Percentiles rank a stretch among this genome's conserved stretches.
Conservation (phyloP, 1,139 yeast genomes). For the Hansenula lynferdii region DNA sequence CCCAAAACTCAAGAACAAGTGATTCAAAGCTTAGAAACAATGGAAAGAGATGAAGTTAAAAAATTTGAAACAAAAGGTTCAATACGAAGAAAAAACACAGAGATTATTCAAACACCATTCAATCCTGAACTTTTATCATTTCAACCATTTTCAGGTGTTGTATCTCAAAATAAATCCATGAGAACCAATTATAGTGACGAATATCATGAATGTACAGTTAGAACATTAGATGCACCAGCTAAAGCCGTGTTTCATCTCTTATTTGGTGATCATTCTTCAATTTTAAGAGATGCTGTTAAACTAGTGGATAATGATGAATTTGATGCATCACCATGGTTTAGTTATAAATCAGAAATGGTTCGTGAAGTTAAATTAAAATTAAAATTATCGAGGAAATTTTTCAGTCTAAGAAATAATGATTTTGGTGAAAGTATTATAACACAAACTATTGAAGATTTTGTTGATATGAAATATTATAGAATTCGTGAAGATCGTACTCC, state of each 20-base stretch:
- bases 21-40: conserved; percentile 18
- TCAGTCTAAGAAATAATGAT: conserved; percentile 13
- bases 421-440: conserved; percentile 26
- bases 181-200: conserved; percentile 19
- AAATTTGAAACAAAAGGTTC: conserved; percentile 5
- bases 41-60: conserved; percentile 28
- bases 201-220: conserved; percentile 9
- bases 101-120: not conserved
- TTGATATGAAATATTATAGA: conserved; percentile 58
- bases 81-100: not conserved
- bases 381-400: conserved; percentile 24
- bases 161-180: conserved; percentile 11
- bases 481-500: conserved; percentile 42
- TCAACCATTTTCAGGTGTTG: conserved; percentile 14
- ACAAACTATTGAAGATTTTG: conserved; percentile 56
- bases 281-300: conserved; percentile 26
- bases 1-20: conserved; percentile 31
- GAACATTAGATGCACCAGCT: conserved; percentile 55
- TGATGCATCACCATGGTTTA: conserved; percentile 25
- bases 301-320: conserved; percentile 23
- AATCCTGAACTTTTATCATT: conserved; percentile 13
- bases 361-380: conserved; percentile 22
- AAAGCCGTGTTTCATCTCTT: conserved; percentile 79
- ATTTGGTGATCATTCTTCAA: conserved; percentile 72
- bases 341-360: conserved; percentile 14